Evolutionary conservation across 192 early-diverging fungal species (phyloP), one percentile per base, ranked within the genome.

Genomic region (Backusella mclennaniae): DNA sequence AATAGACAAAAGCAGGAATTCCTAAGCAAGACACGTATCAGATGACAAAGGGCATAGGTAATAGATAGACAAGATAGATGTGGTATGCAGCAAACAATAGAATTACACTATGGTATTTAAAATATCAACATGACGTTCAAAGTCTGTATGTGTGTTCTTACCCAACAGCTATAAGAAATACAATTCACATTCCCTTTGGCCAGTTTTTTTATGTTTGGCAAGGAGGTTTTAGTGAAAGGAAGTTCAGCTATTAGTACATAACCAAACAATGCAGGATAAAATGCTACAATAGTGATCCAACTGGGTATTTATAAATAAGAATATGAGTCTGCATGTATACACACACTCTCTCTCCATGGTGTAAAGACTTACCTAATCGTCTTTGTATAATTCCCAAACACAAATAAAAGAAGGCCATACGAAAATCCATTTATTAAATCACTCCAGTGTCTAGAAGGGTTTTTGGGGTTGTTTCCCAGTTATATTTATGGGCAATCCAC

Each of bases 341-440:
- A 26, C 26, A 56, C n/a, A 56, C 2, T 29, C 12, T 23, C 0
- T 29, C 23, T 26, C 56, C 56, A 63, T 63, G 23, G n/a, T 0
- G 26, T 26, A 8, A 3, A 63, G 9, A 80, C 76, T 76, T 75
- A 84, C 35, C 77, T 82, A 29, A 41, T 35, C 23, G 23, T 63
- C 12, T 63, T 63, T 14, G 80, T 66, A 77, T 94, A 94, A 80
- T 90, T 91, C 41, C 93, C 93, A 84, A 94, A 86, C 39, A 91
- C 90, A 76, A 94, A 94, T 8, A 94, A 80, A 29, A 94, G 80
- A 49, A 87, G 85, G 4, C 87, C 80, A 80, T 93, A 94, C 1
- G 88, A 81, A 23, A 91, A 77, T 0, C 85, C 87, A 26, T 83
- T 77, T 12, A 91, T 79, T 9, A 90, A 14, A 76, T 94, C 92